Base-by-base conservation (phyloP, 257 asterid genomes). In the Coffea eugenioides region DNA sequence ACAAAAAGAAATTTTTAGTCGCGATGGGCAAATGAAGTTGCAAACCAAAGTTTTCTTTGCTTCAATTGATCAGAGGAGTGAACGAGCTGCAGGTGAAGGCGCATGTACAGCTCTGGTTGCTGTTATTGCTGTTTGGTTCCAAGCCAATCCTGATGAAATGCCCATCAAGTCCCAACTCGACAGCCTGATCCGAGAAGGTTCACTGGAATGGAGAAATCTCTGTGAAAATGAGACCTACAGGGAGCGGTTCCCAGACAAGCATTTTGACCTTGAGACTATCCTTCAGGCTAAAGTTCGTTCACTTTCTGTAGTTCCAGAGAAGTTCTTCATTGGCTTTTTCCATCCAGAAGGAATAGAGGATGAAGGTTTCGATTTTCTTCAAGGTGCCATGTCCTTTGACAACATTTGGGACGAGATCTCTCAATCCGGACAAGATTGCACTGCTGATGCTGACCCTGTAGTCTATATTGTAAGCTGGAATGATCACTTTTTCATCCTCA, bases 81-180 rank as follows among this genome's bases (percentile, higher is more conserved):
- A 91, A 78, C 88, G 90, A 21, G 98, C 97, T 56, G 92, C 96
- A 2, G 98, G 98, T 25, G 98, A 92, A 75, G 91, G 98, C 67
- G 98, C 98, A 0, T 94, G 98, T 62, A 89, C 98, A 6, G 94
- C 97, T 75, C 90, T 94, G 25, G 98, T 92, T 62, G 96, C 98
- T 27, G 97, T 89, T 76, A 88, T 94, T 8, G 97, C 98, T 5
- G 86, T 92, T 77, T 94, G 97, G 97, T 84, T 94, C 54, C 94
- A 90, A 7, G 81, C 87, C 75, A 92, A 90, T 84, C 75, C 27
- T 5, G 71, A 86, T 4, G 89, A 84, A 56, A 88, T 89, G 94
- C 98, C 97, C 1, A 90, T 92, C 87, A 92, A 91, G 84, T 94
- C 91, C 70, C 98, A 94, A 75, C 92, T 94, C 34, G 95, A 94